A percentile compares a stretch with the other conserved stretches of the same genome.
phyloP scores from a whole-genome alignment of 1,284 basidiomycete genomes.

The Fomitopsis palustris region DNA sequence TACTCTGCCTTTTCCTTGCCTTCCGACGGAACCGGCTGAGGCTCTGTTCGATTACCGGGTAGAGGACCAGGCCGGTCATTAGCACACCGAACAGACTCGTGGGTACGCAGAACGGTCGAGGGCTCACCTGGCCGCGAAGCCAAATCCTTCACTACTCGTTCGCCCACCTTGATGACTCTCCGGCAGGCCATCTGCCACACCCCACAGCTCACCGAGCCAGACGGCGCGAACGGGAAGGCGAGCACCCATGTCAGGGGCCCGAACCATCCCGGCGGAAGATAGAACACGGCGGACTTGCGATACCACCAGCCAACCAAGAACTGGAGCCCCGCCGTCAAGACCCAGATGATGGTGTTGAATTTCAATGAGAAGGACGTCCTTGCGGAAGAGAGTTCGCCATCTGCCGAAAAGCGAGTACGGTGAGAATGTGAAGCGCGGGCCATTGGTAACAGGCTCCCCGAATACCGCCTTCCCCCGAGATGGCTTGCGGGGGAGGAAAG shows the following conservation, averaged over 20 bases:
- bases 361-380: slow-evolving; percentile 68
- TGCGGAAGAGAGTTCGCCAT: slow-evolving; percentile 62
- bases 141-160: slow-evolving; percentile 64
- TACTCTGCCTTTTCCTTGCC: slow-evolving; percentile 8
- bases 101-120: slow-evolving; percentile 5
- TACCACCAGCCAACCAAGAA: slow-evolving; percentile 88
- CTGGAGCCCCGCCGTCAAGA: slow-evolving; percentile 81
- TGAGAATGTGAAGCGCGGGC: neutral
- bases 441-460: neutral
- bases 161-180: slow-evolving; percentile 68
- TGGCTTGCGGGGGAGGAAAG: neutral
- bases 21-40: slow-evolving; percentile 12
- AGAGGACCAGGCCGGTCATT: neutral
- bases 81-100: slow-evolving; percentile 1
- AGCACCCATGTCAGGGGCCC: slow-evolving; percentile 82
- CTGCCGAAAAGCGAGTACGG: slow-evolving; percentile 36
- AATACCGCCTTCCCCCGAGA: neutral
- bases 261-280: slow-evolving; percentile 85
- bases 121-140: slow-evolving; percentile 14
- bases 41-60: slow-evolving; percentile 7
- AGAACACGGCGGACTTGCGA: slow-evolving; percentile 85
- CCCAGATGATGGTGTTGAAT: slow-evolving; percentile 77
- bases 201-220: slow-evolving; percentile 85
- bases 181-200: slow-evolving; percentile 91
- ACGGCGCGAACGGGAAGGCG: slow-evolving; percentile 78